Percentiles rank a stretch among this genome's conserved stretches.
Conservation (phyloP, 2,329 filamentous ascomycete genomes). For the Apiospora malaysiana region DNA sequence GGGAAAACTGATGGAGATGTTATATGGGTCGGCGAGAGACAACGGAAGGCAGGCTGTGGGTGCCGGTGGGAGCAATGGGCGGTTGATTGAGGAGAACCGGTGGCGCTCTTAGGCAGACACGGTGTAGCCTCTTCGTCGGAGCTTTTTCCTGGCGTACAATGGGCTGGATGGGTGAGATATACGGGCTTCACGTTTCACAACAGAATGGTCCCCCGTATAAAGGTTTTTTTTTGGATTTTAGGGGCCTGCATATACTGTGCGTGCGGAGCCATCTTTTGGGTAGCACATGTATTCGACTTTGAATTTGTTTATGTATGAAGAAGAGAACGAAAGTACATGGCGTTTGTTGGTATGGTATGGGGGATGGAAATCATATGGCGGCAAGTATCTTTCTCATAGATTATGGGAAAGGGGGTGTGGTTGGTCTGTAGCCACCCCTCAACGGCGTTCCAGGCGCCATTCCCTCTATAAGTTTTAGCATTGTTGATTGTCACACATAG, state of each 20-base stretch:
- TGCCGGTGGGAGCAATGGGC: constrained; percentile 35
- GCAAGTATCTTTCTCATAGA: neutral
- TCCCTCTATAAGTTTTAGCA: neutral
- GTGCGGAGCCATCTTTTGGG: neutral
- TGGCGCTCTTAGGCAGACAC: constrained; percentile 19
- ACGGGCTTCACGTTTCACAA: neutral
- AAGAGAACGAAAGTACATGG: constrained; percentile 2
- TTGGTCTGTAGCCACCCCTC: constrained; percentile 2
- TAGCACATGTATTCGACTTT: neutral
- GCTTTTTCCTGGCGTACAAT: neutral
- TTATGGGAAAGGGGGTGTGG: neutral
- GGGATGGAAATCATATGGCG: neutral
- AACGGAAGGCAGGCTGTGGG: constrained; percentile 19
- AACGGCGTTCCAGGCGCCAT: neutral
- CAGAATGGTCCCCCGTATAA: neutral
- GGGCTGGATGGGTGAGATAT: neutral
- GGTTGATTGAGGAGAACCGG: constrained; percentile 39
- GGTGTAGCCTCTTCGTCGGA: neutral
- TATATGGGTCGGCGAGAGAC: constrained; percentile 62
- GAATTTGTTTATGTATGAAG: neutral
- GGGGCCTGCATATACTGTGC: neutral
- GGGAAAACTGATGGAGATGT: constrained; percentile 78
- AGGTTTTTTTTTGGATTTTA: neutral
- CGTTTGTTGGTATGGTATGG: neutral
- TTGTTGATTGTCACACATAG: constrained; percentile 4